Conservation (phyloP, 768 basidiomycete species). For the Cystobasidium ongulense region DNA sequence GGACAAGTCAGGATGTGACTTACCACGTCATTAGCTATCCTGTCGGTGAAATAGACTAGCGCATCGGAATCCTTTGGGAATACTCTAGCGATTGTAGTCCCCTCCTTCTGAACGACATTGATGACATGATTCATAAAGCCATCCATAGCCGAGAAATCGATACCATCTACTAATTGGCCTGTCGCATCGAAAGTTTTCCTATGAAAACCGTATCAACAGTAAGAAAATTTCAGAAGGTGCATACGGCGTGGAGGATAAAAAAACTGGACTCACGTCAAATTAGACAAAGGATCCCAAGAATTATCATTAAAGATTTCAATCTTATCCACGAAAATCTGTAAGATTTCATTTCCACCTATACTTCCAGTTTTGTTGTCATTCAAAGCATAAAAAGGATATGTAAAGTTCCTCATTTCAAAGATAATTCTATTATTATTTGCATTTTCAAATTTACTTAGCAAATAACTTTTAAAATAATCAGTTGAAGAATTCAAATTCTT, state of each 20-base stretch:
- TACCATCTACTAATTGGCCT: slow-evolving; percentile 46
- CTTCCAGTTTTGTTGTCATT: too few relatives aligned
- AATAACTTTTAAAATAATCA: slow-evolving; percentile 77
- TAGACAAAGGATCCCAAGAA: slow-evolving; percentile 71
- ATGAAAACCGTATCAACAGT: slow-evolving; percentile 5
- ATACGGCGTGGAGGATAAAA: too few relatives aligned
- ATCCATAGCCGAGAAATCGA: slow-evolving; percentile 92
- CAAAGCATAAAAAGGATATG: slow-evolving; percentile 77
- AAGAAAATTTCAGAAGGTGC: too few relatives aligned
- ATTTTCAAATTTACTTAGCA: slow-evolving; percentile 81
- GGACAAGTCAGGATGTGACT: slow-evolving; percentile 34
- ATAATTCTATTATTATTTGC: slow-evolving; percentile 71
- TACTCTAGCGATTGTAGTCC: slow-evolving; percentile 68
- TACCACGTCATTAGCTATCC: slow-evolving; percentile 70
- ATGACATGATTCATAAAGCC: slow-evolving; percentile 68
- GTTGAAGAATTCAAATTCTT: slow-evolving; percentile 64
- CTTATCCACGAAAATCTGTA: slow-evolving; percentile 91
- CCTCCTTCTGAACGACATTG: slow-evolving; percentile 61
- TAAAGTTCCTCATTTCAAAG: slow-evolving; percentile 66
- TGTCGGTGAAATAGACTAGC: slow-evolving; percentile 69
- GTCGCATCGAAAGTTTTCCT: slow-evolving; percentile 43
- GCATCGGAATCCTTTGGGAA: slow-evolving; percentile 76
- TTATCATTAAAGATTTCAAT: slow-evolving; percentile 85
- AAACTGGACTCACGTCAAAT: slow-evolving; percentile 48
- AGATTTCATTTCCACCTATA: slow-evolving; percentile 95